Percentiles rank a stretch among this genome's conserved stretches.
These are phyloP conservation scores for Aspergillus saccharolyticus DNA, from an alignment of 495 filamentous ascomycete genomes.

Conservation along the genomic window DNA sequence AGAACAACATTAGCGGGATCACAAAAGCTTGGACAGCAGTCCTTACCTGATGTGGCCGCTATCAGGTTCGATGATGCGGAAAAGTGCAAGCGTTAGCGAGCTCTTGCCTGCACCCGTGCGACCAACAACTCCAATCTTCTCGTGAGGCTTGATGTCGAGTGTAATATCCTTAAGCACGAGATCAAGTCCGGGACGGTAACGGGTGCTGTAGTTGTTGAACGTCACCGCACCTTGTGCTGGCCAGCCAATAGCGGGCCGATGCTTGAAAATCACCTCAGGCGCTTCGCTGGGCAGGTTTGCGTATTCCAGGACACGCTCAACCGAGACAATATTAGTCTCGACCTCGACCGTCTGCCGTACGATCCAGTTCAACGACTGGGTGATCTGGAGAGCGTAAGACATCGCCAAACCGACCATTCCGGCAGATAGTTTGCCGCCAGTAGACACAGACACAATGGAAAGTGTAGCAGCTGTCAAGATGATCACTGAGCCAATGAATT, in stretches of 20 bases:
- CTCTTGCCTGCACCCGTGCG: constrained; percentile 96
- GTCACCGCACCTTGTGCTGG: constrained; percentile 84
- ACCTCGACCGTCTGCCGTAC: constrained; percentile 98
- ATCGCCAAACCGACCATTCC: constrained; percentile 91
- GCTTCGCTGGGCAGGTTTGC: constrained; percentile 90
- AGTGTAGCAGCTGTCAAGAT: constrained; percentile 85
- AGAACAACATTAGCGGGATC: constrained; percentile 17
- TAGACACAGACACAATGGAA: constrained; percentile 73
- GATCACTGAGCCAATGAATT: constrained; percentile 94
- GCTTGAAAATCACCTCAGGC: constrained; percentile 85
- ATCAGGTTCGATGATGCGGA: constrained; percentile 88
- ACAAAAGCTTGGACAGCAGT: constrained; percentile 8
- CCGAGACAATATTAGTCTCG: constrained; percentile 98
- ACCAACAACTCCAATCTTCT: constrained; percentile 97
- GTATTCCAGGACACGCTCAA: constrained; percentile 97
- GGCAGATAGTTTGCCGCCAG: constrained; percentile 58
- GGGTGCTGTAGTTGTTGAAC: constrained; percentile 88
- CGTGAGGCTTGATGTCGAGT: constrained; percentile 85
- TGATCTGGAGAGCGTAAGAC: constrained; percentile 97
- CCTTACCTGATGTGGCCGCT: constrained; percentile 65
- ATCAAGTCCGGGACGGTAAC: constrained; percentile 84
- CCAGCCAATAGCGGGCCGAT: constrained; percentile 85
- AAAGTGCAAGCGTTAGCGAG: constrained; percentile 86
- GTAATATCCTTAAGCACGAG: constrained; percentile 89
- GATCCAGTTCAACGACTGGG: constrained; percentile 98